These are phyloP conservation scores for Sordariomycetes sp. DNA, from an alignment of 2,329 filamentous ascomycete genomes.

Conservation along the genomic window DNA sequence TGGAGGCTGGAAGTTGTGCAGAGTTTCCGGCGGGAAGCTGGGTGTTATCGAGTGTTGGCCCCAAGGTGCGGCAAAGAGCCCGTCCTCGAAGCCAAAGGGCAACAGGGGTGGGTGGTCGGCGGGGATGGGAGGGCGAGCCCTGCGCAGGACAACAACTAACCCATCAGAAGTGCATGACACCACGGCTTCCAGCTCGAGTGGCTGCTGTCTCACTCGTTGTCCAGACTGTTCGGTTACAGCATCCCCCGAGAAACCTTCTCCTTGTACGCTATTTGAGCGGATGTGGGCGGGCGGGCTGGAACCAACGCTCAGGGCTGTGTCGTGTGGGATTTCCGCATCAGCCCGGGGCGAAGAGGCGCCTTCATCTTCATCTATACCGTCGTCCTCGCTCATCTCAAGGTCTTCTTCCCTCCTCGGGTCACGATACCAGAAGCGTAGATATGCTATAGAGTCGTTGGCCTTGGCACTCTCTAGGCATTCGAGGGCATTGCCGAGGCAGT, in stretches of 20 bases:
- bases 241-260: neutral
- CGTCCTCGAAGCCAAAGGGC: slow-evolving; percentile 41
- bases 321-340: neutral
- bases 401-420: slow-evolving; percentile 56
- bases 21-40: slow-evolving; percentile 27
- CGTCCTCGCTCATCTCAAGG: slow-evolving; percentile 24
- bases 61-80: slow-evolving; percentile 74
- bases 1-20: slow-evolving; percentile 31
- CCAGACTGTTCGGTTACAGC: slow-evolving; percentile 9
- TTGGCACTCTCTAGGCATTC: slow-evolving; percentile 76
- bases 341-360: slow-evolving; percentile 26
- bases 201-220: neutral
- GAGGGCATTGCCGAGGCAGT: slow-evolving; percentile 66
- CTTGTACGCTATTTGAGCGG: neutral
- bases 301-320: neutral
- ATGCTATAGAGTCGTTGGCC: slow-evolving; percentile 83
- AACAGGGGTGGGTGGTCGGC: slow-evolving; percentile 37
- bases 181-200: slow-evolving; percentile 74
- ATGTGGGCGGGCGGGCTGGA: neutral
- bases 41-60: slow-evolving; percentile 53
- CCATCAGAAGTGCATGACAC: slow-evolving; percentile 86
- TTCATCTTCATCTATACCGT: slow-evolving; percentile 35
- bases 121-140: slow-evolving; percentile 61
- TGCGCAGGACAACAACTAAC: slow-evolving; percentile 68
- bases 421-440: slow-evolving; percentile 75